Percentiles rank a stretch among this genome's conserved stretches.
Conservation (phyloP, 2,329 filamentous ascomycete genomes). For the Colletotrichum sp. region DNA sequence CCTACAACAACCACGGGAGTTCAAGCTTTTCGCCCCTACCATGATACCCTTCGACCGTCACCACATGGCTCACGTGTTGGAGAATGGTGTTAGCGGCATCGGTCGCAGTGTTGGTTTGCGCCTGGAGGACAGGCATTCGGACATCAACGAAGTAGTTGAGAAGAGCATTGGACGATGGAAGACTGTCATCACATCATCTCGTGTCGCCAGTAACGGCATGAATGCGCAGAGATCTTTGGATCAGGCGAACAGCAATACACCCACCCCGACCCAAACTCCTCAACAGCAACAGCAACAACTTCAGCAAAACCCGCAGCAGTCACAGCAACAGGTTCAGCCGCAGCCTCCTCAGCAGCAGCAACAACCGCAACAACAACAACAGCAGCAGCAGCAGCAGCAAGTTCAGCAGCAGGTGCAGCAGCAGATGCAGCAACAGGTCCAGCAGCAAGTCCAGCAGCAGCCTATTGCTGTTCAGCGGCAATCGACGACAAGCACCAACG, state of each 20-base stretch:
- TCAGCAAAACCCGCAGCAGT: constrained; percentile 28
- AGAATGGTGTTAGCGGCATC: constrained; percentile 45
- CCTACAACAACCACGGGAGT: constrained; percentile 65
- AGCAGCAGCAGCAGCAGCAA: constrained; percentile 30
- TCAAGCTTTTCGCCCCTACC: constrained; percentile 55
- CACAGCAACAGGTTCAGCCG: constrained; percentile 35
- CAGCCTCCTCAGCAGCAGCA: constrained; percentile 35
- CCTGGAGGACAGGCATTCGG: constrained; percentile 56
- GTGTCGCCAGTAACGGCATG: constrained; percentile 50
- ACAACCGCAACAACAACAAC: constrained; percentile 38
- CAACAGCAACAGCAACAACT: constrained; percentile 24
- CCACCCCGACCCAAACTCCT: constrained; percentile 26
- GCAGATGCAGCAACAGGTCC: constrained; percentile 27
- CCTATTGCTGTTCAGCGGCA: constrained; percentile 24
- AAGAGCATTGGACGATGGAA: constrained; percentile 68
- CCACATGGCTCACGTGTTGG: constrained; percentile 51
- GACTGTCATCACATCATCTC: constrained; percentile 58
- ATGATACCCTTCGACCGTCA: constrained; percentile 58
- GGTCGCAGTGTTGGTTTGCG: constrained; percentile 48
- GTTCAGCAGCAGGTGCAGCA: constrained; percentile 24
- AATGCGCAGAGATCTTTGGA: constrained; percentile 55
- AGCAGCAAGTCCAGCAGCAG: constrained; percentile 23
- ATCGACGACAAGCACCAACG: constrained; percentile 41
- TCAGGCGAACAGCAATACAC: constrained; percentile 25
- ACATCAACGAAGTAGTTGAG: constrained; percentile 56